phyloP scores from a whole-genome alignment of 495 filamentous ascomycete genomes.

The Neurospora sp. region DNA sequence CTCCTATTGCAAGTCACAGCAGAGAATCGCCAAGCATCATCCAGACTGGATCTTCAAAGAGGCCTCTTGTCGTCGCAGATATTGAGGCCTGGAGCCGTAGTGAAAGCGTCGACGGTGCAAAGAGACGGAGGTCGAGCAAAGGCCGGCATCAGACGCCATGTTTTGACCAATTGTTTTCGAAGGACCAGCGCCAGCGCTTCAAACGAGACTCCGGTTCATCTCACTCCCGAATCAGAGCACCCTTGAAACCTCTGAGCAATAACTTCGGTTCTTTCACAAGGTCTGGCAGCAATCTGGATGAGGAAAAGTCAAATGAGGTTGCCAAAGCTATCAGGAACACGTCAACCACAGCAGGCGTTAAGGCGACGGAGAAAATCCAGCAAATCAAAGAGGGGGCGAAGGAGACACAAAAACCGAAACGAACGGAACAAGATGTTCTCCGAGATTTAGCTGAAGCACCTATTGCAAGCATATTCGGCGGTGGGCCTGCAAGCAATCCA shows the following conservation, averaged over 20 bases:
- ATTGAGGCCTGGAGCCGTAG: neutral
- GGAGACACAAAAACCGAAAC: neutral
- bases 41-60: neutral
- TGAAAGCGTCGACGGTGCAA: neutral
- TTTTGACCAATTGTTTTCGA: neutral
- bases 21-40: neutral
- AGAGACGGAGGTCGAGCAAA: neutral
- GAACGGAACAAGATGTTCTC: neutral
- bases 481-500: neutral
- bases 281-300: neutral
- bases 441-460: neutral
- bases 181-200: neutral
- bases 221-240: neutral
- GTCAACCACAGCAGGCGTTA: neutral
- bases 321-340: slow-evolving; percentile 2
- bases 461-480: neutral
- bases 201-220: neutral
- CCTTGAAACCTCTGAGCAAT: neutral
- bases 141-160: neutral
- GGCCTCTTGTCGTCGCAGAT: neutral
- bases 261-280: neutral
- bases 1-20: neutral
- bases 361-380: neutral
- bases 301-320: neutral
- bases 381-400: neutral